Percentiles rank a stretch among this genome's conserved stretches.
Conservation (phyloP, 1,284 basidiomycete genomes). For the Sphagnurus paluster region DNA sequence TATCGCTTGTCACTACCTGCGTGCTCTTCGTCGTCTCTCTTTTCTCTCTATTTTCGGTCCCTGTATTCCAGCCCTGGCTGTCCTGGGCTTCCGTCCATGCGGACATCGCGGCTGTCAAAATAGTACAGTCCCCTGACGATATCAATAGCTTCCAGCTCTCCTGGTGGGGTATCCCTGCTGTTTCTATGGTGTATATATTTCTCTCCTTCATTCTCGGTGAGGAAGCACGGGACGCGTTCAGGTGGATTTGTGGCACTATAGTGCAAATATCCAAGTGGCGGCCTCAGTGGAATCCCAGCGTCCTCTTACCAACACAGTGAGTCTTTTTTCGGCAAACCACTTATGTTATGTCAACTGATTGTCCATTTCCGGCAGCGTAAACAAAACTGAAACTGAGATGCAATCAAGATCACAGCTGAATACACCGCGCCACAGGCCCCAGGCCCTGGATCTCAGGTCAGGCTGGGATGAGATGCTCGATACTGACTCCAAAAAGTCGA, state of each 20-base stretch:
- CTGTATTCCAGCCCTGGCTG: constrained; percentile 21
- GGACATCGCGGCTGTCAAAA: constrained; percentile 30
- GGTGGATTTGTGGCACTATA: constrained; percentile 21
- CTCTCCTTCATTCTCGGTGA: constrained; percentile 40
- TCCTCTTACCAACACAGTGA: constrained; percentile 20
- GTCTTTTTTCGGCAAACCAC: too few relatives aligned
- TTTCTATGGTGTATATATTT: constrained; percentile 38
- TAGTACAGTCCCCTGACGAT: constrained; percentile 29
- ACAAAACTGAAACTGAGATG: constrained; percentile 13
- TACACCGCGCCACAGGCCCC: constrained; percentile 23
- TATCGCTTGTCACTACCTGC: constrained; percentile 36
- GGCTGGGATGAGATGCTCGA: constrained; percentile 54
- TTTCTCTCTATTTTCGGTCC: constrained; percentile 22
- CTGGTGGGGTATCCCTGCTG: constrained; percentile 41
- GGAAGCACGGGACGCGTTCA: constrained; percentile 37
- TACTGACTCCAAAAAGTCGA: constrained; percentile 31
- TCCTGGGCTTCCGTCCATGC: constrained; percentile 36
- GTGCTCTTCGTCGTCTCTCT: constrained; percentile 24
- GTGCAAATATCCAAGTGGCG: constrained; percentile 12
- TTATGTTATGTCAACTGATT: not conserved
- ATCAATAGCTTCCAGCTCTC: constrained; percentile 25
- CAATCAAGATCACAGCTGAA: constrained; percentile 16
- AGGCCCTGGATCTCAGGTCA: constrained; percentile 43
- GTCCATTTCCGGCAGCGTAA: constrained; percentile 2
- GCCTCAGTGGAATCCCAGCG: constrained; percentile 27